Evolutionary conservation across 2,329 filamentous ascomycete species (phyloP).

Genomic region (Penicillium sp.): DNA sequence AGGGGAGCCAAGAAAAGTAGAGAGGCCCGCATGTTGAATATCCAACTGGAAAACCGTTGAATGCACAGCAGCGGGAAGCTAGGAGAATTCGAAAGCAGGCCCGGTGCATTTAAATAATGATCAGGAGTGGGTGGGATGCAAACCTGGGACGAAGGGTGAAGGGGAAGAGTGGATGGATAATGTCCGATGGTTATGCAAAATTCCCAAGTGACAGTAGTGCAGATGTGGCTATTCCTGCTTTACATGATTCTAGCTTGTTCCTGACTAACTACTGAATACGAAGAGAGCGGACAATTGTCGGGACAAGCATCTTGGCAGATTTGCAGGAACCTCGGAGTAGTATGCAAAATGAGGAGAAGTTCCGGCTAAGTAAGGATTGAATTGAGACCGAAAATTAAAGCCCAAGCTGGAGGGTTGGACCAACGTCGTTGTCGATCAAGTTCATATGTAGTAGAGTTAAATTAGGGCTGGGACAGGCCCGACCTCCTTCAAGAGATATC

Average conservation of each 20-base stretch:
- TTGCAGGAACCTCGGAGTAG: constrained; percentile 8
- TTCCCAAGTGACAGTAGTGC: neutral
- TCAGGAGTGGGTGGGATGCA: neutral
- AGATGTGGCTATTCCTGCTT: neutral
- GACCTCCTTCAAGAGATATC: neutral
- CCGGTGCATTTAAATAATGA: neutral
- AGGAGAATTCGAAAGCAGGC: neutral
- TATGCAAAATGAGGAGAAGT: neutral
- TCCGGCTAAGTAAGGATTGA: neutral
- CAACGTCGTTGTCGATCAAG: neutral
- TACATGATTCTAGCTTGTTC: neutral
- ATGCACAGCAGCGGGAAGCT: neutral
- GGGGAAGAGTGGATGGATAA: neutral
- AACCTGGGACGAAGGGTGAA: neutral
- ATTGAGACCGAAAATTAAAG: neutral
- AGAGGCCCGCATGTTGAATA: constrained; percentile 24
- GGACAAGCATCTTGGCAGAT: constrained; percentile 9
- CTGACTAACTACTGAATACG: neutral
- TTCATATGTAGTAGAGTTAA: neutral
- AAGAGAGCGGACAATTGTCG: constrained; percentile 13
- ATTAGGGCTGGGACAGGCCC: neutral
- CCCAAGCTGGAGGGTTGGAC: too few relatives aligned
- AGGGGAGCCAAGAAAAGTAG: constrained; percentile 27
- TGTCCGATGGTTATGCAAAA: constrained; percentile 11
- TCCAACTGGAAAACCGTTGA: constrained; percentile 5